Base-by-base conservation (phyloP, 169 alveolate species). In the Babesia divergens region DNA sequence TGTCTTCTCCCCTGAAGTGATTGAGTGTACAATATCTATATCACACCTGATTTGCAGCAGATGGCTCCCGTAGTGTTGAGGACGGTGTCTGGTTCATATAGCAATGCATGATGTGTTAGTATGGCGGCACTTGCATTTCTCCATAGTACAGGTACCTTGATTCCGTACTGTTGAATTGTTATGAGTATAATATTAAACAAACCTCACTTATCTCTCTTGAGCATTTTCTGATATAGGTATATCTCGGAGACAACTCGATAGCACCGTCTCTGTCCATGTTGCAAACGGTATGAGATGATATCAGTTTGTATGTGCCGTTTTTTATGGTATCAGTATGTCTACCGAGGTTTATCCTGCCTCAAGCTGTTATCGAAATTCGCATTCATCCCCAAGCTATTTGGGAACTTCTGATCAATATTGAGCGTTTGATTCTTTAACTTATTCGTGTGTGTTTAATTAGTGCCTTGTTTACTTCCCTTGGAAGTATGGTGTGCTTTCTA, bases 21-120 rank as follows among this genome's bases (percentile, higher is more conserved):
- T 26, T 9, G 20, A 8, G 24, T 55, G n/a, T 11, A 55, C 20
- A 35, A n/a, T n/a, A n/a, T 2, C 11, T n/a, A n/a, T 16, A 26
- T 9, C 55, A 58, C 5, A 71, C 94, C 94, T 28, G 95, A 90
- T 32, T 55, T 64, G 58, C 91, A 84, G 55, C 94, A 85, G 28
- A 93, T 65, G 4, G 97, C 97, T 5, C 97, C 97, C 5, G 92
- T 89, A 67, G 91, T 82, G 5, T 91, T 83, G 32, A 93, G 86
- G 37, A 55, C 83, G 18, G 95, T 85, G 64, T 83, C 82, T 9
- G 83, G 60, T 54, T 91, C 95, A 67, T 85, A 76, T 51, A 74
- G 65, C 47, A 91, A 72, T n/a, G 95, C 95, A 74, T 87, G 82
- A 55, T 90, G 94, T 32, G 90, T 89, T 32, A 88, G 60, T 32